Base-by-base conservation (phyloP, 495 filamentous ascomycete species). In the Apiosordaria backusii region DNA sequence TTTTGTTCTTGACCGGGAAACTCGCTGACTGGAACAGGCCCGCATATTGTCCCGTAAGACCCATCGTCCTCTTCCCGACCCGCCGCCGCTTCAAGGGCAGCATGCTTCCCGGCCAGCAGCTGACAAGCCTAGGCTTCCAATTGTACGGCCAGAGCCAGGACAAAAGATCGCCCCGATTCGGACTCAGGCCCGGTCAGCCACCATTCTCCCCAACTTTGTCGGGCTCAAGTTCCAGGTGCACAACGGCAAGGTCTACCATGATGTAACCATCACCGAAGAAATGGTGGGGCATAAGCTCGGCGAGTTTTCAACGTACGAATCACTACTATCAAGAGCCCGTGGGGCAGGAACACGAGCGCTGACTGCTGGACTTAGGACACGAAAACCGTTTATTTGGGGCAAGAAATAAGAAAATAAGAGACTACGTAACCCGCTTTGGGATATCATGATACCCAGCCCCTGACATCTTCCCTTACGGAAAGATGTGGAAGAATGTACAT, bases 231-330 rank as follows among this genome's bases (percentile, higher is more conserved):
- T 98, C 79, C 90, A 94, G 73, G 86, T 99, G 22, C 90, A 99
- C 75, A 98, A 97, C 77, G 95, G 95, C 69, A 98, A 97, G 85
- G 86, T 84, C 1, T 99, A 99, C 75, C 76, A 90, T 67, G 96
- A 98, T 75, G 82, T 98, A 29, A 82, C 83, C 57, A 89, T 99
- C 66, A 97, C 93, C 52, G 94, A 97, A 78, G 92, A 98, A 74
- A 98, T 99, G 96, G 96, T 99, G 18, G 95, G 96, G 53, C 89
- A 96, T 77, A 99, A 98, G 80, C 82, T 99, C 73, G 95, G 95
- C 67, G 96, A 98, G 81, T 99, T 97, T 78, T 87, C 93, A 67
- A 72, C 85, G 93, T 97, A 87, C 77, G 93, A 62, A 53, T 45
- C 59, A 55, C 15, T 23, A n/a, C 19, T 23, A 26, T 50, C 27